phyloP scores from a whole-genome alignment of 371 early-diverging fungal species.

The Mucor sp. region DNA sequence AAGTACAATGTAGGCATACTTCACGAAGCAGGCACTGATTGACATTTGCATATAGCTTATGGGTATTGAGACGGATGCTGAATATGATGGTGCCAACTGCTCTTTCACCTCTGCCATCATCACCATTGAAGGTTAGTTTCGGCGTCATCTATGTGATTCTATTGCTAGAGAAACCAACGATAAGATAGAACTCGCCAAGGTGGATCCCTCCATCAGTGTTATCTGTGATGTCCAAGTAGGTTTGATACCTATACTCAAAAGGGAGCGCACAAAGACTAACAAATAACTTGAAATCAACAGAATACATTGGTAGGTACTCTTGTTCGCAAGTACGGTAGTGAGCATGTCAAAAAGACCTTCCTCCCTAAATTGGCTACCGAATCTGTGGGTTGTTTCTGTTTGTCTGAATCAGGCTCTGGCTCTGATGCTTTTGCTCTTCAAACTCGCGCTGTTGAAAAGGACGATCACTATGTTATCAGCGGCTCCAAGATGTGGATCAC shows the following conservation, averaged over 20 bases:
- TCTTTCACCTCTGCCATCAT: slow-evolving; percentile 92
- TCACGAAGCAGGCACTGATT: not conserved
- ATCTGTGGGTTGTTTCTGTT: slow-evolving; percentile 92
- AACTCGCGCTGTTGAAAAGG: slow-evolving; percentile 91
- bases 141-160: not conserved
- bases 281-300: slow-evolving; percentile 19
- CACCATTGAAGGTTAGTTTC: slow-evolving; percentile 75
- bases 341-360: slow-evolving; percentile 82
- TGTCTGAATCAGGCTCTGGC: slow-evolving; percentile 93
- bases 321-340: slow-evolving; percentile 81
- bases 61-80: slow-evolving; percentile 90
- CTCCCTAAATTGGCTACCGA: slow-evolving; percentile 84
- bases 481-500: slow-evolving; percentile 95
- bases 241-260: no score
- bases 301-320: slow-evolving; percentile 96
- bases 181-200: slow-evolving; percentile 83
- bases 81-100: slow-evolving; percentile 84
- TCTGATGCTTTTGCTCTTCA: slow-evolving; percentile 96
- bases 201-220: slow-evolving; percentile 93
- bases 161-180: not conserved
- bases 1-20: slow-evolving; percentile 25
- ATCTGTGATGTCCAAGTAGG: slow-evolving; percentile 93
- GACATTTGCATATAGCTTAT: slow-evolving; percentile 73
- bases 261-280: not conserved
- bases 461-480: slow-evolving; percentile 90